A percentile compares a stretch with the other conserved stretches of the same genome.
These are phyloP conservation scores for Diaporthe aspalathi DNA, from an alignment of 2,329 filamentous ascomycete species.

Conservation along the genomic window DNA sequence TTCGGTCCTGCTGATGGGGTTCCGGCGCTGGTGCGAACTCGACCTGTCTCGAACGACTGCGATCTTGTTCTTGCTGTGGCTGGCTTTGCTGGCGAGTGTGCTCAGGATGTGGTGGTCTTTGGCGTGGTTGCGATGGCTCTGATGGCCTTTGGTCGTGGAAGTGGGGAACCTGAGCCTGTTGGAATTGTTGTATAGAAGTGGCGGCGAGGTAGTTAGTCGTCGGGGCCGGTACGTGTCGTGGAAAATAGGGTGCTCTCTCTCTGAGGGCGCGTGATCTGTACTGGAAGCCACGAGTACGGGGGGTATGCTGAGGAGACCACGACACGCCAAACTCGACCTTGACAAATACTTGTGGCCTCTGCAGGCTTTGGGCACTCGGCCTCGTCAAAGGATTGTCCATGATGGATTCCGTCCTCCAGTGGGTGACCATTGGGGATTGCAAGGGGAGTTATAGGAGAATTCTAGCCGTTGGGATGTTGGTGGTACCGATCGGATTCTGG, in stretches of 20 bases:
- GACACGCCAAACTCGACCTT: constrained; percentile 65
- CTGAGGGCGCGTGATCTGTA: constrained; percentile 61
- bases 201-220: constrained; percentile 57
- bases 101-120: constrained; percentile 40
- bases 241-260: constrained; percentile 55
- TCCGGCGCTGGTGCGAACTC: constrained; percentile 37
- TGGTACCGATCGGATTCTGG: constrained; percentile 30
- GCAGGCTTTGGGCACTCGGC: constrained; percentile 45
- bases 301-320: constrained; percentile 57
- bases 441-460: constrained; percentile 31
- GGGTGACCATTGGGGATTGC: constrained; percentile 38
- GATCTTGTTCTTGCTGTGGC: constrained; percentile 36
- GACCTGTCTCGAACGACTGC: constrained; percentile 36
- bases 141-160: constrained; percentile 40
- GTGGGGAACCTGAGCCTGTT: constrained; percentile 20
- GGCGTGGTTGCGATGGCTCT: constrained; percentile 38
- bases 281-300: constrained; percentile 58
- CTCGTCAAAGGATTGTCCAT: constrained; percentile 45
- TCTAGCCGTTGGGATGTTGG: not conserved
- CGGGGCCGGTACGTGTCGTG: constrained; percentile 58
- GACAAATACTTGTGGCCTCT: constrained; percentile 60
- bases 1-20: constrained; percentile 40
- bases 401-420: constrained; percentile 45
- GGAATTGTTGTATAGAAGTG: constrained; percentile 38
- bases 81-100: not conserved